Conservation (phyloP, 176 grass and related monocot species). For the Cenchrus purpureus region DNA sequence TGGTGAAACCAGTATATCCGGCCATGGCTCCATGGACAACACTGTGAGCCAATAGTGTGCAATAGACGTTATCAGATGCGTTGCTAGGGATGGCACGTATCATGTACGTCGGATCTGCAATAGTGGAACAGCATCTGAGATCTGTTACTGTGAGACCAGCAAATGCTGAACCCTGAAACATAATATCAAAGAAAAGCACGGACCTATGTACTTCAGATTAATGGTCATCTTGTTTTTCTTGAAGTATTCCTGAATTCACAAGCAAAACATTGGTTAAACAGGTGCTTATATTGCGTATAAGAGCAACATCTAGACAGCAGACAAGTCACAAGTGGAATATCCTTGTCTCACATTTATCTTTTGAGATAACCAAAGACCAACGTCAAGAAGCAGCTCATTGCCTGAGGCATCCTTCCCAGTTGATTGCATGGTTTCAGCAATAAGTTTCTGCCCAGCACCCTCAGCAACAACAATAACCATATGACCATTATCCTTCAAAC, state of each 20-base stretch:
- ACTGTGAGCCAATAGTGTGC: constrained; percentile 88
- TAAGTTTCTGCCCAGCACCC: constrained; percentile 94
- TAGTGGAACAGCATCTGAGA: constrained; percentile 17
- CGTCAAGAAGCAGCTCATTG: constrained; percentile 81
- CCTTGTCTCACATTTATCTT: constrained; percentile 75
- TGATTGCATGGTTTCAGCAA: constrained; percentile 71
- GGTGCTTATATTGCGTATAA: background rate
- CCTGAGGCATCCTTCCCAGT: constrained; percentile 87
- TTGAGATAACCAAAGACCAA: constrained; percentile 97
- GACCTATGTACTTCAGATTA: constrained; percentile 99
- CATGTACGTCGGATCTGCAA: constrained; percentile 99
- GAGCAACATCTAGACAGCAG: background rate
- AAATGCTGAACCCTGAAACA: background rate
- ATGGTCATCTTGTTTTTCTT: constrained; percentile 72
- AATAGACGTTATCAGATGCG: constrained; percentile 94
- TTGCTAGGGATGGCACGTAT: constrained; percentile 97
- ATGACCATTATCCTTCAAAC: constrained; percentile 88
- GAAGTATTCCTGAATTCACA: constrained; percentile 75
- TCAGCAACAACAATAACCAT: constrained; percentile 99
- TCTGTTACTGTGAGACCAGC: background rate
- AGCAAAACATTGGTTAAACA: constrained; percentile 28
- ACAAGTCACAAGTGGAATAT: background rate
- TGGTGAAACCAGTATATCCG: constrained; percentile 90
- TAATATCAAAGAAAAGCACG: background rate
- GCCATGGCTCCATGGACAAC: constrained; percentile 95